Conservation (phyloP, 495 filamentous ascomycete species). For the Chlorociboria aeruginascens region DNA sequence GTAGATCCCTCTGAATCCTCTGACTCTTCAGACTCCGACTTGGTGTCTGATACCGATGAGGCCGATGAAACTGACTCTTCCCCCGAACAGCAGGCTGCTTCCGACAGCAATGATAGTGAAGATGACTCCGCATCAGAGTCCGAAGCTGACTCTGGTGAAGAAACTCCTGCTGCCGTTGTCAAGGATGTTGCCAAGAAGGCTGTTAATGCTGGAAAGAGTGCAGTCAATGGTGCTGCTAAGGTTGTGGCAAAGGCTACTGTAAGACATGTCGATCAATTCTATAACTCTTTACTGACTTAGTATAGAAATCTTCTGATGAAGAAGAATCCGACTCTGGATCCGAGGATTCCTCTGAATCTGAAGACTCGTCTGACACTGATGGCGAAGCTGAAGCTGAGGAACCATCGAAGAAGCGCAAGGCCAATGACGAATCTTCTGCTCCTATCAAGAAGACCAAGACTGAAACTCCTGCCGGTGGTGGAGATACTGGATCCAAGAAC, state of each 20-base stretch:
- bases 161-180: slow-evolving; percentile 15
- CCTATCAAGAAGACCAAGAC: slow-evolving; percentile 78
- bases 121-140: slow-evolving; percentile 21
- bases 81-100: slow-evolving; percentile 17
- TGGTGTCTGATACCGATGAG: slow-evolving; percentile 10
- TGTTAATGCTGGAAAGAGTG: slow-evolving; percentile 13
- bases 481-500: slow-evolving; percentile 51
- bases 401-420: slow-evolving; percentile 83
- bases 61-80: slow-evolving; percentile 18
- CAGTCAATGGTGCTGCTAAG: slow-evolving; percentile 25
- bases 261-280: background rate
- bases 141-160: slow-evolving; percentile 29
- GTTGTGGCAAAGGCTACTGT: slow-evolving; percentile 26
- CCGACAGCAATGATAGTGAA: slow-evolving; percentile 24
- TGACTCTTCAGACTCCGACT: slow-evolving; percentile 16
- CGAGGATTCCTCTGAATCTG: slow-evolving; percentile 33
- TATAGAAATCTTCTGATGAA: slow-evolving; percentile 20
- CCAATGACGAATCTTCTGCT: slow-evolving; percentile 46
- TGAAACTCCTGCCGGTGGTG: slow-evolving; percentile 27
- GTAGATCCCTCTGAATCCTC: slow-evolving; percentile 22
- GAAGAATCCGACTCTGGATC: slow-evolving; percentile 28
- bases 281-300: background rate
- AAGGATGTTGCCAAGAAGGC: slow-evolving; percentile 25
- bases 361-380: slow-evolving; percentile 30
- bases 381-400: slow-evolving; percentile 35